phyloP scores from a whole-genome alignment of 306 rosid species.

The Vigna radiata region DNA sequence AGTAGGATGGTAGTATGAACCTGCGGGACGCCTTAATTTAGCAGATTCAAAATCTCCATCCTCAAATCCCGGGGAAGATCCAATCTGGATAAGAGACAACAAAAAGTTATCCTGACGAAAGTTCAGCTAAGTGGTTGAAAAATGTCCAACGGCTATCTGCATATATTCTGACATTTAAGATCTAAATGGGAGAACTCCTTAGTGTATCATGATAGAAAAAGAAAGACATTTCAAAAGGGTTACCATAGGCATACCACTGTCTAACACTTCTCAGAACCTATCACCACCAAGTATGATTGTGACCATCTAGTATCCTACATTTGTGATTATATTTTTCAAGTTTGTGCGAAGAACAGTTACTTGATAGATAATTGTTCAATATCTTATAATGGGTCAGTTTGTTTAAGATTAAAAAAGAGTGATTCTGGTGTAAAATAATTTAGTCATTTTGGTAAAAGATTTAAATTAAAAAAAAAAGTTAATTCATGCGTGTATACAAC shows the following conservation, averaged over 20 bases:
- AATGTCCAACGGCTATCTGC: not conserved
- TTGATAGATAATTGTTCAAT: no score
- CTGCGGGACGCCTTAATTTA: slow-evolving; percentile 86
- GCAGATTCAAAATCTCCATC: slow-evolving; percentile 89
- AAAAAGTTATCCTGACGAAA: slow-evolving; percentile 19
- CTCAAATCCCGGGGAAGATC: slow-evolving; percentile 93
- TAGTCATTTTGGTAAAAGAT: no score
- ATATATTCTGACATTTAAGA: not conserved
- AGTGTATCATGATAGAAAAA: not conserved
- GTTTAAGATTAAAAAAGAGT: no score
- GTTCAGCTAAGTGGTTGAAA: slow-evolving; percentile 8
- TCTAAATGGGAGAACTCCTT: not conserved
- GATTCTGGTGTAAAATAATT: no score
- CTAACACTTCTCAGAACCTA: not conserved
- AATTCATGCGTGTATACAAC: no score
- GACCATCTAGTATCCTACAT: not conserved
- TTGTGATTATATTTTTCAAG: no score
- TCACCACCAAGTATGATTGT: not conserved
- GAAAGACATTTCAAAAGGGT: not conserved
- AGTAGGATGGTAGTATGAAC: slow-evolving; percentile 69
- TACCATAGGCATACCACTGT: not conserved
- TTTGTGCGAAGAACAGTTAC: no score
- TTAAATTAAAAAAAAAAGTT: no score
- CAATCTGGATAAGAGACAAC: slow-evolving; percentile 65
- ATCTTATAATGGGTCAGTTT: no score